Conservation (phyloP, 768 basidiomycete species). For the Tephrocybe sp. region DNA sequence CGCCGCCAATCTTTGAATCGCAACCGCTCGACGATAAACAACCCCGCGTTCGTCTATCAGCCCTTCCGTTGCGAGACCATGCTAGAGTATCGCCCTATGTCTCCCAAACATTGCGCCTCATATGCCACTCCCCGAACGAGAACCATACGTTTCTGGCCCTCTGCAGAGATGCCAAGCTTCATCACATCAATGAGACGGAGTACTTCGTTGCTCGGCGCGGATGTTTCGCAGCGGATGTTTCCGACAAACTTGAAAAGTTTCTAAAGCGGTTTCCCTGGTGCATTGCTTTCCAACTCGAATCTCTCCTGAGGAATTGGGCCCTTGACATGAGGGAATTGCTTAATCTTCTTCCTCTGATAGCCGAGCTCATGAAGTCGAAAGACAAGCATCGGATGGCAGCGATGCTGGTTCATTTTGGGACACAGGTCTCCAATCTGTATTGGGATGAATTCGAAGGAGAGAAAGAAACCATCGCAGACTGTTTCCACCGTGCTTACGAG, state of each 20-base stretch:
- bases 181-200: slow-evolving; percentile 29
- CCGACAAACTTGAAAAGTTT: slow-evolving; percentile 30
- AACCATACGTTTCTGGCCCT: slow-evolving; percentile 36
- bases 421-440: slow-evolving; percentile 21
- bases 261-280: slow-evolving; percentile 38
- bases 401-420: slow-evolving; percentile 39
- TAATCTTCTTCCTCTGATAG: slow-evolving; percentile 33
- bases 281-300: slow-evolving; percentile 62
- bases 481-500: slow-evolving; percentile 25
- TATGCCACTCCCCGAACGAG: slow-evolving; percentile 34
- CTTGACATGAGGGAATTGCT: slow-evolving; percentile 55
- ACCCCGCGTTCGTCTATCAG: slow-evolving; percentile 34
- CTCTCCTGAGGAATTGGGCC: slow-evolving; percentile 32
- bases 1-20: slow-evolving; percentile 38
- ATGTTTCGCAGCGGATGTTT: slow-evolving; percentile 39
- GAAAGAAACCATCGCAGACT: slow-evolving; percentile 23
- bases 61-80: slow-evolving; percentile 40
- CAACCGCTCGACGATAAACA: not conserved
- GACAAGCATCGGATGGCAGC: slow-evolving; percentile 33
- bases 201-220: slow-evolving; percentile 37
- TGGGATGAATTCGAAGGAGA: slow-evolving; percentile 19
- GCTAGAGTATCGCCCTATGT: slow-evolving; percentile 45
- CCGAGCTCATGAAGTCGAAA: slow-evolving; percentile 22
- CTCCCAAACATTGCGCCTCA: slow-evolving; percentile 50
- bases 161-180: slow-evolving; percentile 35